Evolutionary conservation across 2,329 filamentous ascomycete species (phyloP).

Genomic region (Exophiala oligosperma): DNA sequence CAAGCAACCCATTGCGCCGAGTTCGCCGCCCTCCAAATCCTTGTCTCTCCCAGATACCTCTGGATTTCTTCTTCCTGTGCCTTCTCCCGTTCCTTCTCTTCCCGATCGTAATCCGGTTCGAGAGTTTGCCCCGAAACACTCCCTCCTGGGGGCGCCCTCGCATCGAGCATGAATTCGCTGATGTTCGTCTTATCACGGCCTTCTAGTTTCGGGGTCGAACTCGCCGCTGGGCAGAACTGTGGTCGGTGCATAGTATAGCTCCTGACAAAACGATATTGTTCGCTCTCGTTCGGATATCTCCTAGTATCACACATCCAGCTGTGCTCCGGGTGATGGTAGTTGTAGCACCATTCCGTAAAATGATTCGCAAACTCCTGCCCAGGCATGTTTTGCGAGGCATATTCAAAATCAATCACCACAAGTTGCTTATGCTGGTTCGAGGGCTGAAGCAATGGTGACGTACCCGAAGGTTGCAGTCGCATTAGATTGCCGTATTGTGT

Average conservation of each 20-base stretch:
- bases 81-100: constrained; percentile 64
- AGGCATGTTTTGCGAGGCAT: constrained; percentile 82
- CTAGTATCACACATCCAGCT: constrained; percentile 68
- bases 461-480: constrained; percentile 66
- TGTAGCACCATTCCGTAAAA: constrained; percentile 97
- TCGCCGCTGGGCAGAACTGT: constrained; percentile 57
- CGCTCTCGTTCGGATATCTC: constrained; percentile 70
- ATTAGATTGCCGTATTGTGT: constrained; percentile 99
- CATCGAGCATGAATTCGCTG: constrained; percentile 75
- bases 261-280: constrained; percentile 72
- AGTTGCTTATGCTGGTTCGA: constrained; percentile 95
- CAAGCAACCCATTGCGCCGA: constrained; percentile 91
- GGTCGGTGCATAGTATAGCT: constrained; percentile 84
- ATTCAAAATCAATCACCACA: constrained; percentile 97
- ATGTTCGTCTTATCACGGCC: constrained; percentile 29
- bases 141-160: constrained; percentile 29
- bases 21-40: constrained; percentile 84
- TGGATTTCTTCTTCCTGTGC: constrained; percentile 66
- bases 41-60: constrained; percentile 73
- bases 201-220: constrained; percentile 51
- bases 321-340: constrained; percentile 74
- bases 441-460: constrained; percentile 83
- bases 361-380: constrained; percentile 96
- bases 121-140: too few relatives aligned
- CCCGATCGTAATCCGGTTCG: constrained; percentile 30